Evolutionary conservation across 139 green algal genomes (phyloP), one percentile per base, ranked within the genome.

Genomic region (Eudorina sp.): DNA sequence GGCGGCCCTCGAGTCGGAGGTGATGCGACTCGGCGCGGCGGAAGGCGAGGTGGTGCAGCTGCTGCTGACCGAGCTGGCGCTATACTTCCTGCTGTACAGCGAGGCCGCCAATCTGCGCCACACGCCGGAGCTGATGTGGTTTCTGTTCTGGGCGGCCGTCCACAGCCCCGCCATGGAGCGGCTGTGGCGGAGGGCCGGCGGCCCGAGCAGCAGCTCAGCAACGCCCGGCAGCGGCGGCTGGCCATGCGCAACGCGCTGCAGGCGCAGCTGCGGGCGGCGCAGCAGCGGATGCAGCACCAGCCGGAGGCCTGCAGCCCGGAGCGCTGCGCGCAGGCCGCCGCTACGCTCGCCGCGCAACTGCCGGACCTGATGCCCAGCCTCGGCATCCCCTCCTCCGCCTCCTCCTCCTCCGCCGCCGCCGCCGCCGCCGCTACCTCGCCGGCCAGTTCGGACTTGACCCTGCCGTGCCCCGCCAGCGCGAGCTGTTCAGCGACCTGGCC

Each of bases 81-180:
- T 88, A 40, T 91, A 88, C 81, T 91, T 91, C 69, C 53, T 91
- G 70, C 53, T 90, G 23, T 87, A 66, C 68, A 82, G 82, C 48
- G 95, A 97, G 92, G 94, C 91, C 31, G 92, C 95, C 79, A 97
- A 96, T 85, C 51, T 98, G 43, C 92, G 95, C 14, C 96, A 97
- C 91, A 90, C 91, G 31, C 94, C 95, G 23, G 95, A 97, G 91
- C 85, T 83, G 55, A 51, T 97, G 48, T 97, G 94, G 92, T 98
- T 97, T 86, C 76, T 97, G 4, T 97, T 96, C 91, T 95, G 94
- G 90, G 40, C 70, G n/a, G 84, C 84, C 31, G 40, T n/a, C 21
- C 36, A 81, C 53, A 80, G 80, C 79, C 41, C 70, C 4, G 72
- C 41, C 40, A 66, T 86, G 55, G 80, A 70, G 41, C 40, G 34